Evolutionary conservation across 352 stramenopile species (phyloP).

Genomic region (Pythium scleroteichum): DNA sequence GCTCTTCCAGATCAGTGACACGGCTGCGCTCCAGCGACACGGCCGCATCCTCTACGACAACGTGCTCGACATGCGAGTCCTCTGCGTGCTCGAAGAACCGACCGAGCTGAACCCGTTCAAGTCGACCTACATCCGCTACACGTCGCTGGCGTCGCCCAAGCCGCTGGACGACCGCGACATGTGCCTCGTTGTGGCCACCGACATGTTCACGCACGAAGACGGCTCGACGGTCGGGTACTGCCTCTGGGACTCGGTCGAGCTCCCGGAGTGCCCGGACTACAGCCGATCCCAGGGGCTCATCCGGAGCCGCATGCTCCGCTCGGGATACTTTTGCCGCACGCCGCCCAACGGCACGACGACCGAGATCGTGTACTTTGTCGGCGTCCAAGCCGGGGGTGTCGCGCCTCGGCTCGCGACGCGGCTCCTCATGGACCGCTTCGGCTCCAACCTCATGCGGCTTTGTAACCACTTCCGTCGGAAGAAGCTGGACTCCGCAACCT

Average conservation of each 20-base stretch:
- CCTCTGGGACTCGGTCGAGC: constrained; percentile 62
- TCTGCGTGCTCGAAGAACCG: constrained; percentile 42
- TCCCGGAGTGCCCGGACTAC: constrained; percentile 22
- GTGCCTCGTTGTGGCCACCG: constrained; percentile 41
- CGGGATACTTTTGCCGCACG: constrained; percentile 48
- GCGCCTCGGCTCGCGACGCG: constrained; percentile 35
- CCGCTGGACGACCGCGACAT: constrained; percentile 39
- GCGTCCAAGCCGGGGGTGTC: constrained; percentile 36
- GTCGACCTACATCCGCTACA: constrained; percentile 39
- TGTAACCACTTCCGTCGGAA: constrained; percentile 53
- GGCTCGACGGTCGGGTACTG: constrained; percentile 60
- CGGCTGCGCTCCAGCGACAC: constrained; percentile 30
- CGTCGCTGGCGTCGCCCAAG: constrained; percentile 35
- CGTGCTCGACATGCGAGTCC: constrained; percentile 42
- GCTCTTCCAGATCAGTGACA: constrained; percentile 44
- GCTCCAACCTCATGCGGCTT: constrained; percentile 39
- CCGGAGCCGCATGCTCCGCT: constrained; percentile 45
- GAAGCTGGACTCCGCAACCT: constrained; percentile 46
- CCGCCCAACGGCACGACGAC: constrained; percentile 16
- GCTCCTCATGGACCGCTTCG: constrained; percentile 47
- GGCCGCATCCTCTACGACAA: constrained; percentile 46
- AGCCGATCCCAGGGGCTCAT: constrained; percentile 24
- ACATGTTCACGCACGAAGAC: constrained; percentile 32
- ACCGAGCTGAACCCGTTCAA: constrained; percentile 39
- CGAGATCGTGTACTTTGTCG: constrained; percentile 68